Percentiles rank a stretch among this genome's conserved stretches.
Conservation (phyloP, 2,329 filamentous ascomycete genomes). For the Macroventuria anomochaeta region DNA sequence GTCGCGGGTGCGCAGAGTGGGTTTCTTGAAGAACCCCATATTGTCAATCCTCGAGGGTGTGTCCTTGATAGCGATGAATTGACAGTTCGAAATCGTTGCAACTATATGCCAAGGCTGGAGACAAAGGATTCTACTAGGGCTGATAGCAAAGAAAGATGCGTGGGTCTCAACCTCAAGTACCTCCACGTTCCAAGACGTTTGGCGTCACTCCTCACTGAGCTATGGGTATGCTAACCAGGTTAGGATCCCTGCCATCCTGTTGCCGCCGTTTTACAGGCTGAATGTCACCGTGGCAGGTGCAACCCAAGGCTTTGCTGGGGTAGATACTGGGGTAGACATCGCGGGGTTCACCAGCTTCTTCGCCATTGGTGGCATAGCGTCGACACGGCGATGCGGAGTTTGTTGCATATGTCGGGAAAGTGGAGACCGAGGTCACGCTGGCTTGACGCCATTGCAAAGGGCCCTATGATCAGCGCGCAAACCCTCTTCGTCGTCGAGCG, state of each 20-base stretch:
- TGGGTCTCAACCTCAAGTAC: slow-evolving; percentile 19
- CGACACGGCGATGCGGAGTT: neutral
- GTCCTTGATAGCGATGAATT: neutral
- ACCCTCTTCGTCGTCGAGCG: neutral
- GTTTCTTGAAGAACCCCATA: slow-evolving; percentile 43
- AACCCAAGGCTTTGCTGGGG: slow-evolving; percentile 27
- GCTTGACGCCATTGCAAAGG: neutral
- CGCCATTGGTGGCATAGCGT: slow-evolving; percentile 16
- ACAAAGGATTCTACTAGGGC: neutral
- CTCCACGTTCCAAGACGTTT: slow-evolving; percentile 9
- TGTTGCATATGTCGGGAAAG: slow-evolving; percentile 19
- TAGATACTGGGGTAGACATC: slow-evolving; percentile 29
- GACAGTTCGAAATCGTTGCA: neutral
- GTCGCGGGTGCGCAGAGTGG: slow-evolving; percentile 41
- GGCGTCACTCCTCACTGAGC: slow-evolving; percentile 4
- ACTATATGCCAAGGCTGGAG: neutral
- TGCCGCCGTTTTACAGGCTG: slow-evolving; percentile 16
- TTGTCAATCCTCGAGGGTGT: neutral
- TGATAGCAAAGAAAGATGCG: neutral
- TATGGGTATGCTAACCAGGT: slow-evolving; percentile 19
- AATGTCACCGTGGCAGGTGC: slow-evolving; percentile 16
- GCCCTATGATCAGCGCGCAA: neutral
- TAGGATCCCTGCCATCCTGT: slow-evolving; percentile 2
- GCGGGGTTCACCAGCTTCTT: slow-evolving; percentile 23
- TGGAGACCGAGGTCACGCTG: slow-evolving; percentile 21